Evolutionary conservation across 169 alveolate genomes (phyloP).

Genomic region (Babesia divergens): DNA sequence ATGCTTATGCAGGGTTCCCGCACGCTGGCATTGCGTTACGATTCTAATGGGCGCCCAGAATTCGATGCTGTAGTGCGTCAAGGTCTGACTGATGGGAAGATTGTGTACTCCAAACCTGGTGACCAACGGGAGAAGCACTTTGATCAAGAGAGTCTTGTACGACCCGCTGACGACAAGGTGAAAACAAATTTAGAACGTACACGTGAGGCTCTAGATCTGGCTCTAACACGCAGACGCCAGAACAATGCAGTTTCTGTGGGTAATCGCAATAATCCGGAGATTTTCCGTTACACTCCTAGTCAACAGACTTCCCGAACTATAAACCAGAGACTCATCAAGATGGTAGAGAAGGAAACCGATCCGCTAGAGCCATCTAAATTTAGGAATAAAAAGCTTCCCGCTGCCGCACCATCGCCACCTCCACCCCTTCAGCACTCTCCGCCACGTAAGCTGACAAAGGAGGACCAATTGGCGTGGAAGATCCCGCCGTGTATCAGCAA

Average conservation of each 20-base stretch:
- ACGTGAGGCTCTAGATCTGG: slow-evolving; percentile 73
- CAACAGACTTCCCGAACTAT: slow-evolving; percentile 63
- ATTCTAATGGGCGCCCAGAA: slow-evolving; percentile 68
- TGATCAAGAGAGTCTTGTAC: slow-evolving; percentile 48
- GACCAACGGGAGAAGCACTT: slow-evolving; percentile 71
- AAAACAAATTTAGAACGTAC: slow-evolving; percentile 73
- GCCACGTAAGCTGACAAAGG: slow-evolving; percentile 90
- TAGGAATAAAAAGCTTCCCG: slow-evolving; percentile 90
- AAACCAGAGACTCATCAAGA: slow-evolving; percentile 82
- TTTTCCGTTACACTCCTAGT: slow-evolving; percentile 79
- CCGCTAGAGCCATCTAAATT: slow-evolving; percentile 94
- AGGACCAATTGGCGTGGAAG: slow-evolving; percentile 95
- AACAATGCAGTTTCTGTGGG: slow-evolving; percentile 8
- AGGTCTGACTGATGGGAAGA: slow-evolving; percentile 61
- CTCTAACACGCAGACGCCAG: slow-evolving; percentile 53
- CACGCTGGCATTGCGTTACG: slow-evolving; percentile 62
- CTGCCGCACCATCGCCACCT: slow-evolving; percentile 83
- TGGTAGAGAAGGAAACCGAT: slow-evolving; percentile 87
- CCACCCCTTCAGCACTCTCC: slow-evolving; percentile 89
- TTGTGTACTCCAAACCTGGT: slow-evolving; percentile 65
- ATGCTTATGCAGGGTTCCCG: slow-evolving; percentile 1
- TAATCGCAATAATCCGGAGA: slow-evolving; percentile 71
- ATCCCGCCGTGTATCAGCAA: slow-evolving; percentile 97
- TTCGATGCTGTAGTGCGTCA: slow-evolving; percentile 71
- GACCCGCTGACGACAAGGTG: slow-evolving; percentile 78